These are phyloP conservation scores for Floccularia luteovirens DNA, from an alignment of 768 basidiomycete species.

Conservation along the genomic window DNA sequence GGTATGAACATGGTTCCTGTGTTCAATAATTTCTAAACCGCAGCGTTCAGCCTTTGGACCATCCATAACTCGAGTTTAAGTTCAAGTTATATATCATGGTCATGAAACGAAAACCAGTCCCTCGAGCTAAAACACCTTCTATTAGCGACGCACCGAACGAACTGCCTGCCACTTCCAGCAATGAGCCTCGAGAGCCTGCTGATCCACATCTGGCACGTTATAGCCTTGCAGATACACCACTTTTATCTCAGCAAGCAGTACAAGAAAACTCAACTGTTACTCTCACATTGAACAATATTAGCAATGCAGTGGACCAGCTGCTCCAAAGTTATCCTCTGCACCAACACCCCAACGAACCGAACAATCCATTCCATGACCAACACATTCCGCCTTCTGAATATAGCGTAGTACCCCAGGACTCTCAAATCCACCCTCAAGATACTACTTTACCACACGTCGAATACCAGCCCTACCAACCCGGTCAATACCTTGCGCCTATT, in stretches of 20 bases:
- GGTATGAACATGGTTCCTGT: not conserved
- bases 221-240: constrained; percentile 21
- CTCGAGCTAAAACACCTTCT: constrained; percentile 12
- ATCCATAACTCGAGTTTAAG: not conserved
- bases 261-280: not conserved
- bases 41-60: no score
- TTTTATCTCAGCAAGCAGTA: constrained; percentile 4
- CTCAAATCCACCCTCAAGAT: constrained; percentile 6
- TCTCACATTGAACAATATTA: constrained; percentile 10
- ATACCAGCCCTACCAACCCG: constrained; percentile 49
- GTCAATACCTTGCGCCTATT: constrained; percentile 54
- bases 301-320: constrained; percentile 12
- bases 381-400: not conserved
- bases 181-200: constrained; percentile 8
- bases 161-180: constrained; percentile 4
- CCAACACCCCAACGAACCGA: constrained; percentile 3
- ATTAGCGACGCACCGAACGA: no score
- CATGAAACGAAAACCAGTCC: constrained; percentile 25
- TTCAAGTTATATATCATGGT: constrained; percentile 10
- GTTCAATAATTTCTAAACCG: no score
- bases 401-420: constrained; percentile 3
- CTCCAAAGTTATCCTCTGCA: constrained; percentile 9
- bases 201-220: constrained; percentile 22
- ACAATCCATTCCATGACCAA: not conserved
- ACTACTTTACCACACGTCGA: constrained; percentile 10